phyloP scores from a whole-genome alignment of 2,329 filamentous ascomycete genomes.

The Penicillium sp. region DNA sequence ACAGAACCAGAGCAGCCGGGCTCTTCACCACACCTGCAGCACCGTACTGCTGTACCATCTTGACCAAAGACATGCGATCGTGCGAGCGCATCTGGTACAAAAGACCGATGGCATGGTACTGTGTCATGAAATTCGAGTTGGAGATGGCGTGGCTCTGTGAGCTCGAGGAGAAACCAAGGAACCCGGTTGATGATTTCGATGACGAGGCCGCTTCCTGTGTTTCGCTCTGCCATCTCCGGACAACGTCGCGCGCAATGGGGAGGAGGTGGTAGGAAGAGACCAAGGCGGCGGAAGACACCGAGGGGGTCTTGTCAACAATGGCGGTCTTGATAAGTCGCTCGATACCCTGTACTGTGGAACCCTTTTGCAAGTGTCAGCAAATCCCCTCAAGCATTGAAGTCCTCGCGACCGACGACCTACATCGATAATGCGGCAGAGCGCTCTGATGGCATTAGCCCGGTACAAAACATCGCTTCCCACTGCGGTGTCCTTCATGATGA shows the following conservation, averaged over 20 bases:
- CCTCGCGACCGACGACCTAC: slow-evolving; percentile 49
- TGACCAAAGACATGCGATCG: slow-evolving; percentile 96
- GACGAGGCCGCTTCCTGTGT: slow-evolving; percentile 94
- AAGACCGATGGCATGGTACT: slow-evolving; percentile 97
- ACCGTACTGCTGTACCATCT: slow-evolving; percentile 99
- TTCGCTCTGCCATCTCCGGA: slow-evolving; percentile 97
- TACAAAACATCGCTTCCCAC: slow-evolving; percentile 92
- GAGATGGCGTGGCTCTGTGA: slow-evolving; percentile 66
- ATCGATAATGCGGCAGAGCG: slow-evolving; percentile 94
- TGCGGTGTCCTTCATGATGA: slow-evolving; percentile 99
- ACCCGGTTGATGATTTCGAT: slow-evolving; percentile 82
- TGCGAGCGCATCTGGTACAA: slow-evolving; percentile 97
- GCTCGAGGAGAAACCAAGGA: slow-evolving; percentile 87
- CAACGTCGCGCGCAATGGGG: slow-evolving; percentile 91
- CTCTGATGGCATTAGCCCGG: slow-evolving; percentile 92
- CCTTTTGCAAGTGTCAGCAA: slow-evolving; percentile 51
- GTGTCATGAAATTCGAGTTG: slow-evolving; percentile 94
- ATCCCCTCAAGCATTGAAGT: not conserved
- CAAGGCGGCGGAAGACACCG: slow-evolving; percentile 91
- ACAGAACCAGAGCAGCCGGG: slow-evolving; percentile 85
- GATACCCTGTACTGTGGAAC: slow-evolving; percentile 93
- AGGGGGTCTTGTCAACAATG: slow-evolving; percentile 98
- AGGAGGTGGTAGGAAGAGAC: slow-evolving; percentile 98
- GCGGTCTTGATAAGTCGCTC: slow-evolving; percentile 98
- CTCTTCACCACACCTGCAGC: slow-evolving; percentile 90